Evolutionary conservation across 1,139 yeast genomes (phyloP).

Genomic region (Geotrichum fermentans): DNA sequence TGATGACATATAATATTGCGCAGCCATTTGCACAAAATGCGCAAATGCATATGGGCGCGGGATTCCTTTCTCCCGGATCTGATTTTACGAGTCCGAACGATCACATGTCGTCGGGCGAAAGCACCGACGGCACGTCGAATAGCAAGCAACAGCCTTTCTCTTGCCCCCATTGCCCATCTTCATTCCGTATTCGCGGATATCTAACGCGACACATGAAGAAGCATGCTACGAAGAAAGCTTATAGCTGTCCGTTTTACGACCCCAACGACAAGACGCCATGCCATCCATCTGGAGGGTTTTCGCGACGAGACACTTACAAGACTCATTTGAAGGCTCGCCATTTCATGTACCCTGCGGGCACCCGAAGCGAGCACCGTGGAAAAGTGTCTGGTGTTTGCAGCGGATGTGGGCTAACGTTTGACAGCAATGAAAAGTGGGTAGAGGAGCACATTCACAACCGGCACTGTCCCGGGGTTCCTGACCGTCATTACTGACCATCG

Average conservation of each 20-base stretch:
- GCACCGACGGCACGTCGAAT: background rate
- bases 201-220: constrained; percentile 89
- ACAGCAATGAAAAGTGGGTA: constrained; percentile 81
- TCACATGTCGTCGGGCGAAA: background rate
- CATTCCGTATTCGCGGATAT: constrained; percentile 81
- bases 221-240: constrained; percentile 82
- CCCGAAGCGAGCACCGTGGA: constrained; percentile 65
- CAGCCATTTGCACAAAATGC: background rate
- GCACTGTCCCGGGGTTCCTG: constrained; percentile 46
- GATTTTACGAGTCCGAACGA: constrained; percentile 3
- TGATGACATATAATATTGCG: background rate
- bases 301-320: constrained; percentile 91
- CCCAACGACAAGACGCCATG: constrained; percentile 43
- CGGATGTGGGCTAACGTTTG: constrained; percentile 70
- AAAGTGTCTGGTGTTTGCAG: constrained; percentile 74
- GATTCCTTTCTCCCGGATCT: background rate
- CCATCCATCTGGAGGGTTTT: constrained; percentile 90
- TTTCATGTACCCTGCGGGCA: constrained; percentile 82
- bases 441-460: constrained; percentile 84
- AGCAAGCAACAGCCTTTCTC: background rate
- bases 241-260: constrained; percentile 79
- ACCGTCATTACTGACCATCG: background rate
- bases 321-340: constrained; percentile 91
- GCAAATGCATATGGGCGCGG: constrained; percentile 1
- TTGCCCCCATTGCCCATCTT: constrained; percentile 67